These are phyloP conservation scores for Drechslerella dactyloides DNA, from an alignment of 2,329 filamentous ascomycete genomes.

Conservation along the genomic window DNA sequence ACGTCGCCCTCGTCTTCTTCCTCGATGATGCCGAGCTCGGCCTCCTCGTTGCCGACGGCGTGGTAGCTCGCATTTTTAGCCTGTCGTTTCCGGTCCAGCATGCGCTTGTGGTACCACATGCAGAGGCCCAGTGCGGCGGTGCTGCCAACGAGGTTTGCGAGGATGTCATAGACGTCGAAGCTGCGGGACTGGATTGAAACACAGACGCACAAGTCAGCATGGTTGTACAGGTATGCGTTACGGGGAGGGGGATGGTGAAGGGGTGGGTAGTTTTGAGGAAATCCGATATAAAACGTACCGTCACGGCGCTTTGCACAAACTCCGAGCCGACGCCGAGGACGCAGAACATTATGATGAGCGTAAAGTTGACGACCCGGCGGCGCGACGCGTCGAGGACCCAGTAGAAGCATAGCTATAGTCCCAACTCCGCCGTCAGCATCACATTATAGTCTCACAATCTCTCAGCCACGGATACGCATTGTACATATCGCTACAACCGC, in stretches of 20 bases:
- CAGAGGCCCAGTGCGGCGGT: conserved; percentile 74
- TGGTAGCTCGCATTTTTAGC: conserved; percentile 52
- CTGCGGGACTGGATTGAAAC: conserved; percentile 60
- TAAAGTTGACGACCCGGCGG: conserved; percentile 82
- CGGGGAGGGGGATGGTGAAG: neutral
- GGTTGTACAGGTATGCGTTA: neutral
- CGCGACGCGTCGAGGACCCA: conserved; percentile 80
- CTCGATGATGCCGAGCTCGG: conserved; percentile 48
- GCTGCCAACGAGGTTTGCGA: conserved; percentile 85
- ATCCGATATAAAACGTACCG: neutral
- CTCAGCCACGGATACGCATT: neutral
- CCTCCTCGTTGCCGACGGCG: conserved; percentile 53
- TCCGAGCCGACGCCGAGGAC: conserved; percentile 71
- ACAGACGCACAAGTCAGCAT: neutral
- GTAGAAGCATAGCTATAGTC: conserved; percentile 47
- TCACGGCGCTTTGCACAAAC: conserved; percentile 75
- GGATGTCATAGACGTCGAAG: conserved; percentile 82
- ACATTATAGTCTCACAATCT: no score
- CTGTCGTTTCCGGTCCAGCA: conserved; percentile 77
- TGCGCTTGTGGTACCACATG: conserved; percentile 91
- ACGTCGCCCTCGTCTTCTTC: conserved; percentile 52
- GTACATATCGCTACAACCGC: neutral
- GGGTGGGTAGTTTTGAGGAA: conserved; percentile 1
- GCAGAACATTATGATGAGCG: conserved; percentile 69
- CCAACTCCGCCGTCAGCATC: neutral